Conservation (phyloP, 441 rosid species). For the Omphalea diandra region DNA sequence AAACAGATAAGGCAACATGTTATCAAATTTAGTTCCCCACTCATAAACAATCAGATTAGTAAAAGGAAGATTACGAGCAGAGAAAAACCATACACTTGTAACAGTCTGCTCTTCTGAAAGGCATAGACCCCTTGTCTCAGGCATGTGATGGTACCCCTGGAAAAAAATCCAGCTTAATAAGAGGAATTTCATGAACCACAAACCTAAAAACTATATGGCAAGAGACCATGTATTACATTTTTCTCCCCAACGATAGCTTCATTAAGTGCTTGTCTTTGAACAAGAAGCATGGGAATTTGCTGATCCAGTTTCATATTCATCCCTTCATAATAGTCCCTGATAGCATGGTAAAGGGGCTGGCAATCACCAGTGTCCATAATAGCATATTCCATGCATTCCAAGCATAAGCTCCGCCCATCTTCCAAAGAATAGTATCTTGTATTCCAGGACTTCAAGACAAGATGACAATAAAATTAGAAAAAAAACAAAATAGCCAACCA, state of each 20-base stretch:
- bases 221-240: slow-evolving; percentile 39
- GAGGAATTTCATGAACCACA: not conserved
- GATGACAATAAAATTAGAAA: slow-evolving; percentile 2
- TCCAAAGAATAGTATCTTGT: slow-evolving; percentile 60
- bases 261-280: slow-evolving; percentile 82
- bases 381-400: slow-evolving; percentile 87
- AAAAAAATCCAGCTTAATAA: slow-evolving; percentile 21
- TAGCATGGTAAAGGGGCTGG: slow-evolving; percentile 80
- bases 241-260: slow-evolving; percentile 90
- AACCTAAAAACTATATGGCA: not conserved
- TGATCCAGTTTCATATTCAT: slow-evolving; percentile 85
- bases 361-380: slow-evolving; percentile 88
- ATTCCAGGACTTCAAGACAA: slow-evolving; percentile 67
- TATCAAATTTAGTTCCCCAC: not conserved
- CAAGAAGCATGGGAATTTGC: slow-evolving; percentile 92
- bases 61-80: slow-evolving; percentile 6
- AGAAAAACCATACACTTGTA: slow-evolving; percentile 58
- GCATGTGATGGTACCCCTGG: slow-evolving; percentile 91
- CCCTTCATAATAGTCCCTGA: slow-evolving; percentile 89
- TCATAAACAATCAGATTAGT: not conserved
- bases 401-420: slow-evolving; percentile 79
- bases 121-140: slow-evolving; percentile 92
- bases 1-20: not conserved
- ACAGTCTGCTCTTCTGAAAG: slow-evolving; percentile 95
- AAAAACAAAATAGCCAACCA: not conserved